Percentiles rank a stretch among this genome's conserved stretches.
Conservation (phyloP, 225 moss, liverwort and hornwort species). For the Pseudoscleropodium purum region DNA sequence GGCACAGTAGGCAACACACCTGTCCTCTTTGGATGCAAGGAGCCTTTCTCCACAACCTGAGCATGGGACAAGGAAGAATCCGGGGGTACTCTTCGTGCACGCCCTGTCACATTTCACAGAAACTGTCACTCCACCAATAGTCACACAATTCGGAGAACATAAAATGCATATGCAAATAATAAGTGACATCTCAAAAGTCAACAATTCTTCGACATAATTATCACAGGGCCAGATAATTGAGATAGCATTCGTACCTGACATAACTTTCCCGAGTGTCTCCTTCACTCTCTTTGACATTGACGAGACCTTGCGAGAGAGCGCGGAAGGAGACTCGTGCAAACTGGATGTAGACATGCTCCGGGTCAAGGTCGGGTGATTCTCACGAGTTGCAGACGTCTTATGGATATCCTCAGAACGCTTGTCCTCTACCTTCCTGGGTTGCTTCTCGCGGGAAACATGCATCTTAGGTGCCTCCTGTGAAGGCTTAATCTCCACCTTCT, state of each 20-base stretch:
- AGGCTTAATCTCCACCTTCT: slow-evolving; percentile 19
- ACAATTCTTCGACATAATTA: background rate
- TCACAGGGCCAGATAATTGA: background rate
- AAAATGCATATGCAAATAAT: background rate
- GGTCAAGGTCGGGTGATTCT: slow-evolving; percentile 10
- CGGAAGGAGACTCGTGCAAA: slow-evolving; percentile 54
- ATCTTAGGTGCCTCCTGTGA: slow-evolving; percentile 1
- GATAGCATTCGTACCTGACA: slow-evolving; percentile 52
- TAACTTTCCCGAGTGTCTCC: slow-evolving; percentile 75
- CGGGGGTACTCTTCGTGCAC: slow-evolving; percentile 11
- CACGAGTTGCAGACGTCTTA: background rate
- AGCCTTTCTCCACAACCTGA: slow-evolving; percentile 4
- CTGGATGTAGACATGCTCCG: slow-evolving; percentile 62
- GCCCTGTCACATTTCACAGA: slow-evolving; percentile 19
- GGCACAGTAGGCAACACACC: slow-evolving; percentile 20
- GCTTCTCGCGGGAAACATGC: slow-evolving; percentile 4
- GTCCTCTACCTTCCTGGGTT: slow-evolving; percentile 11
- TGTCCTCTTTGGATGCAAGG: slow-evolving; percentile 3
- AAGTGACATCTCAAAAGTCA: background rate
- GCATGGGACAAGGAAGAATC: slow-evolving; percentile 12
- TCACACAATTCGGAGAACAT: background rate
- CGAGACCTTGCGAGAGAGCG: slow-evolving; percentile 86
- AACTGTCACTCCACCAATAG: background rate
- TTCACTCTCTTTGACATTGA: slow-evolving; percentile 83
- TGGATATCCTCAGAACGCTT: background rate